phyloP scores from a whole-genome alignment of 2,329 filamentous ascomycete genomes.

The Alternaria alternata region DNA sequence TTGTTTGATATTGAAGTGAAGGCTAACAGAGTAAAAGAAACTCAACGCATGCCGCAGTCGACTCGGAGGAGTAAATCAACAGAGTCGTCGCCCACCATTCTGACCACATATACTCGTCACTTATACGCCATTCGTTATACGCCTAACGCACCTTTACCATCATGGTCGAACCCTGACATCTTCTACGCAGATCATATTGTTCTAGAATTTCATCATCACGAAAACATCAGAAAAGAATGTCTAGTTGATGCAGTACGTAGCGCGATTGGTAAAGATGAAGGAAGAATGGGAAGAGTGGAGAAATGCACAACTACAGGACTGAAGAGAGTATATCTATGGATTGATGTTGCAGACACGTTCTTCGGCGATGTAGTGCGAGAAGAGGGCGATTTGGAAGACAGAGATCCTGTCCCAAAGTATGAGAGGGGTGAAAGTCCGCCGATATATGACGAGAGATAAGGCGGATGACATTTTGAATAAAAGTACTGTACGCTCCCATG shows the following conservation, averaged over 20 bases:
- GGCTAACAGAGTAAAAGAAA: background rate
- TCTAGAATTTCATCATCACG: constrained; percentile 21
- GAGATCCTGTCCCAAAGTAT: constrained; percentile 20
- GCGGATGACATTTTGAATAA: background rate
- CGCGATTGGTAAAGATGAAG: constrained; percentile 18
- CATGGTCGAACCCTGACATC: constrained; percentile 21
- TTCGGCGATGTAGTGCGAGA: background rate
- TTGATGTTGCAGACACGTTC: constrained; percentile 21
- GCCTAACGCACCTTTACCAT: constrained; percentile 8
- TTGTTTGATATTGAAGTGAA: background rate
- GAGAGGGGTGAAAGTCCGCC: constrained; percentile 24
- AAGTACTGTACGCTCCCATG: background rate
- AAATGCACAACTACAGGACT: constrained; percentile 8
- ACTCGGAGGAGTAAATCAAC: background rate
- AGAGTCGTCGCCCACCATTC: background rate
- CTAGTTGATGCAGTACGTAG: constrained; percentile 14
- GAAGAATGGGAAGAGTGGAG: constrained; percentile 26
- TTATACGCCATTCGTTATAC: constrained; percentile 17
- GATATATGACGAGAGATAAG: constrained; percentile 11
- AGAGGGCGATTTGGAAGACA: constrained; percentile 7
- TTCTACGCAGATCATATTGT: constrained; percentile 17
- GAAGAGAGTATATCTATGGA: constrained; percentile 20
- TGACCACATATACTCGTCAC: constrained; percentile 20
- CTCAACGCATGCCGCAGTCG: background rate
- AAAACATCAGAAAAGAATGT: constrained; percentile 8